Conservation (phyloP, 2,329 filamentous ascomycete species). For the Nectriaceae sp. region DNA sequence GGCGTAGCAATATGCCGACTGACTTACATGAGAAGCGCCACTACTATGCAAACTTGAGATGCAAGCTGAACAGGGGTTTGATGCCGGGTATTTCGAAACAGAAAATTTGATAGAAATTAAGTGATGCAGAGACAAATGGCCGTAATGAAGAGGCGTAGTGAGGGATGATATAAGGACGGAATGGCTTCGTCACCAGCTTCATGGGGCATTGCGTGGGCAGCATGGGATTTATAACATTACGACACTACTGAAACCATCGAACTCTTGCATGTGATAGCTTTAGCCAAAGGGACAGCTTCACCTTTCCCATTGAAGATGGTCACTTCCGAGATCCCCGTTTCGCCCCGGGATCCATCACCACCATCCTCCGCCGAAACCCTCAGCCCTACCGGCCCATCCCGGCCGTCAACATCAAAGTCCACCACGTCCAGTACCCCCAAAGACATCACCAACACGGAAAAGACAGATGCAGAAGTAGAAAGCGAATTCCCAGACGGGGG, state of each 20-base stretch:
- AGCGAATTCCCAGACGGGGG: background rate
- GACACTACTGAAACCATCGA: too few species aligned
- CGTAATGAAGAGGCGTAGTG: background rate
- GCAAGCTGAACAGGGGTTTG: background rate
- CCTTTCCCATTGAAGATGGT: background rate
- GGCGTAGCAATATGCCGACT: background rate
- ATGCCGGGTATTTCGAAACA: background rate
- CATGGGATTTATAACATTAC: too few species aligned
- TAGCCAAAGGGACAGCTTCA: background rate
- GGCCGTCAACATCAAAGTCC: too few species aligned
- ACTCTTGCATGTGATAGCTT: too few species aligned
- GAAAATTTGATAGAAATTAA: background rate
- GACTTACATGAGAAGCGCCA: constrained; percentile 1
- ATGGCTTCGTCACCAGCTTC: too few species aligned
- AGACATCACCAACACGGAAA: background rate
- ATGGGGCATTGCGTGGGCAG: too few species aligned
- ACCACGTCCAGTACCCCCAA: too few species aligned
- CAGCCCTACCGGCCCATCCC: too few species aligned
- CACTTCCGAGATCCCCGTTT: background rate
- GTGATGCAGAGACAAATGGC: background rate
- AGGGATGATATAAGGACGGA: background rate
- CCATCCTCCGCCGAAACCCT: too few species aligned
- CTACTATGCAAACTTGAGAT: background rate
- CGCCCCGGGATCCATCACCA: background rate
- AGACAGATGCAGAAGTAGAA: too few species aligned